Evolutionary conservation across 2,329 filamentous ascomycete genomes (phyloP).

Genomic region (Colletotrichum graminicola): DNA sequence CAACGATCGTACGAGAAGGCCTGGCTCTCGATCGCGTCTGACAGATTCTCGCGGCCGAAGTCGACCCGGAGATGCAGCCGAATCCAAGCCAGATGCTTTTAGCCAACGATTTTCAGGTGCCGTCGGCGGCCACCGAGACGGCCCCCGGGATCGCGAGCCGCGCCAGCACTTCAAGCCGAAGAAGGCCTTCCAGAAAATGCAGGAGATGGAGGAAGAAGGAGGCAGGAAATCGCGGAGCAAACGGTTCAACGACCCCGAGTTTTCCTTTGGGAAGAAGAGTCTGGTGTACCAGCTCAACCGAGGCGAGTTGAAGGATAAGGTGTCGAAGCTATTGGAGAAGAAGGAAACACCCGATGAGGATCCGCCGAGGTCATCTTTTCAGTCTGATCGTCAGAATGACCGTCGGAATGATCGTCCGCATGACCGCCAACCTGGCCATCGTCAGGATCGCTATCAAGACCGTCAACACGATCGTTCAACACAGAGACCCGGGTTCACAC

Average conservation of each 20-base stretch:
- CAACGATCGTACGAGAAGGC: constrained; percentile 4
- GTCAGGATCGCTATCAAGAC: not conserved
- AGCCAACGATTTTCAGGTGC: constrained; percentile 21
- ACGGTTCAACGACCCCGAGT: constrained; percentile 65
- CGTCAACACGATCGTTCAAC: not conserved
- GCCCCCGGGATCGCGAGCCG: constrained; percentile 20
- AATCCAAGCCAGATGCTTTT: constrained; percentile 29
- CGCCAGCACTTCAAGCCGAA: constrained; percentile 59
- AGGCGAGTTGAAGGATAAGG: constrained; percentile 54
- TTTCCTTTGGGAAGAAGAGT: constrained; percentile 66
- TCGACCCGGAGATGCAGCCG: constrained; percentile 1
- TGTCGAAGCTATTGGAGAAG: constrained; percentile 38
- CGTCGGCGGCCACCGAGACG: constrained; percentile 10
- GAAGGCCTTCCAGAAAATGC: constrained; percentile 63
- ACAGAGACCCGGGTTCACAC: not conserved
- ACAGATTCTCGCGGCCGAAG: constrained; percentile 5
- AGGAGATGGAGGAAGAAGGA: constrained; percentile 49
- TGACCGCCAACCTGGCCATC: not conserved
- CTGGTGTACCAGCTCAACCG: constrained; percentile 67
- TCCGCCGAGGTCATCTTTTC: not conserved
- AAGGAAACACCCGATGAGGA: constrained; percentile 16
- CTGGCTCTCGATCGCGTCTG: constrained; percentile 43
- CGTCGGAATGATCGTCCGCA: not conserved
- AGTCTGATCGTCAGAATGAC: not conserved
- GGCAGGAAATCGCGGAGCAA: constrained; percentile 60